These are phyloP conservation scores for Boletus tylopilopsis DNA, from an alignment of 768 basidiomycete genomes.

Conservation along the genomic window DNA sequence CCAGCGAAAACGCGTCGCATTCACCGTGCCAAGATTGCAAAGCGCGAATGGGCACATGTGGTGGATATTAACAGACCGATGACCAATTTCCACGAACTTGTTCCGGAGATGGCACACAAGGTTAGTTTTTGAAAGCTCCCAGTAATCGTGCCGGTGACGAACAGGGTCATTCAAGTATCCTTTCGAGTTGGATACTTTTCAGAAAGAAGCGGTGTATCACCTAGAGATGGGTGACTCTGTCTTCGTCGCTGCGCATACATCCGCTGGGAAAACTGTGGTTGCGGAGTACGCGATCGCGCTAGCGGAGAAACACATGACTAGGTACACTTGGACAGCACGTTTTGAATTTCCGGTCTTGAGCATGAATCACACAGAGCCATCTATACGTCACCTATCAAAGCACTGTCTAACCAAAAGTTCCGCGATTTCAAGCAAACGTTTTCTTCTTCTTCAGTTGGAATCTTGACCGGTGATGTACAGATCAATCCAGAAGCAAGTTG, in stretches of 20 bases:
- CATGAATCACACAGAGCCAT: constrained; percentile 63
- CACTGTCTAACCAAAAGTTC: constrained; percentile 98
- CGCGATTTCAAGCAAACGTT: constrained; percentile 98
- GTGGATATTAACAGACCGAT: constrained; percentile 91
- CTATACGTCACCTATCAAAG: constrained; percentile 98
- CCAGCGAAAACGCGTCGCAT: constrained; percentile 44
- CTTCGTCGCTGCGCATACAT: constrained; percentile 99
- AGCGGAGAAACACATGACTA: constrained; percentile 98
- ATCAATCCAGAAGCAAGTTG: constrained; percentile 98
- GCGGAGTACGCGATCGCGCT: constrained; percentile 98
- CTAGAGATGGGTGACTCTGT: constrained; percentile 97
- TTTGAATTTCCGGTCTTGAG: constrained; percentile 11
- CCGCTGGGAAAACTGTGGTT: constrained; percentile 99
- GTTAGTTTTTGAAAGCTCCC: constrained; percentile 36
- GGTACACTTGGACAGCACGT: constrained; percentile 44
- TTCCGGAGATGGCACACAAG: constrained; percentile 95
- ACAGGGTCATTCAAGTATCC: constrained; percentile 67
- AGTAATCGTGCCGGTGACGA: constrained; percentile 2
- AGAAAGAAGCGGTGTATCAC: constrained; percentile 98
- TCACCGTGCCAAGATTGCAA: constrained; percentile 51
- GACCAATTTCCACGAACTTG: constrained; percentile 84
- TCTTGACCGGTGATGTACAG: constrained; percentile 97
- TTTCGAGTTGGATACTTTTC: constrained; percentile 98
- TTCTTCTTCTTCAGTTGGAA: constrained; percentile 86
- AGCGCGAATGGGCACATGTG: constrained; percentile 97